phyloP scores from a whole-genome alignment of 106 monocot species.

The Vanilla planifolia region DNA sequence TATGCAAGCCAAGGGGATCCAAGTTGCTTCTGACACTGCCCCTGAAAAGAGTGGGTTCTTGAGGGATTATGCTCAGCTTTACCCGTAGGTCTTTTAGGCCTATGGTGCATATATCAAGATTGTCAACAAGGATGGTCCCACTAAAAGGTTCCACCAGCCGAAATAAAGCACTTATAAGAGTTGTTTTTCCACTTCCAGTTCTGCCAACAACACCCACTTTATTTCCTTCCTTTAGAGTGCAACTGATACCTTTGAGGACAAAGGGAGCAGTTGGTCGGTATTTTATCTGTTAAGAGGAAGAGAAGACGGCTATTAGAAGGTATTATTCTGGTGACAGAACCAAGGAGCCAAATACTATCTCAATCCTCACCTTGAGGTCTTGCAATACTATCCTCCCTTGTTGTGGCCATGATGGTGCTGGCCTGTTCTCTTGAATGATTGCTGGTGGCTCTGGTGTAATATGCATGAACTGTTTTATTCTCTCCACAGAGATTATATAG shows the following conservation, averaged over 20 bases:
- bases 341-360: not conserved
- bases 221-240: constrained; percentile 37
- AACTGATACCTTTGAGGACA: constrained; percentile 58
- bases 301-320: not conserved
- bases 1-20: constrained; percentile 49
- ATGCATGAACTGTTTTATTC: constrained; percentile 70
- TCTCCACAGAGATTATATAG: constrained; percentile 63
- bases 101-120: constrained; percentile 42
- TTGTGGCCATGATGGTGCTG: constrained; percentile 58
- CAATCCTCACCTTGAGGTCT: constrained; percentile 40
- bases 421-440: constrained; percentile 36
- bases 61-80: constrained; percentile 74
- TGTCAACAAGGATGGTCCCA: constrained; percentile 50
- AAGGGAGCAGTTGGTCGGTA: constrained; percentile 36
- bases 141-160: constrained; percentile 44
- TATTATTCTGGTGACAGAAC: not conserved
- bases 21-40: constrained; percentile 57
- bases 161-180: constrained; percentile 58
- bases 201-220: constrained; percentile 63
- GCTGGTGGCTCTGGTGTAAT: constrained; percentile 57
- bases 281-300: constrained; percentile 22
- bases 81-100: constrained; percentile 52
- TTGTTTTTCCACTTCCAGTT: constrained; percentile 67
- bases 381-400: constrained; percentile 66
- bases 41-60: constrained; percentile 66